A percentile compares a stretch with the other conserved stretches of the same genome.
Evolutionary conservation across 1,284 basidiomycete species (phyloP).

Genomic region (Sanguinoderma infundibulare): DNA sequence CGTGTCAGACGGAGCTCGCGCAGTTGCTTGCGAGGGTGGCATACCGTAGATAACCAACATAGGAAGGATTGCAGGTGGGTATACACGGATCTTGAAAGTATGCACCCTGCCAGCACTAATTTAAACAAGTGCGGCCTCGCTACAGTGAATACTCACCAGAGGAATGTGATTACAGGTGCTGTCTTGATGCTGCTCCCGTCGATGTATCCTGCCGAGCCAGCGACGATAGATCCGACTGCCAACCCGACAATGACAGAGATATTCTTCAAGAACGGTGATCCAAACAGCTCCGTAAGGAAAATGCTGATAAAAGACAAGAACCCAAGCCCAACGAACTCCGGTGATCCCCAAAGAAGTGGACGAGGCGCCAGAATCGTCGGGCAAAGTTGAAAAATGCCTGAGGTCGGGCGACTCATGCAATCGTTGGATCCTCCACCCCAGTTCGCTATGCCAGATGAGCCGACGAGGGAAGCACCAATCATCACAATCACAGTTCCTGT

Average conservation of each 20-base stretch:
- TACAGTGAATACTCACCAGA: conserved; percentile 51
- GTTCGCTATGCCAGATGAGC: conserved; percentile 74
- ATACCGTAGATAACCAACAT: conserved; percentile 76
- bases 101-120: conserved; percentile 59
- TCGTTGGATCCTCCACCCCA: conserved; percentile 86
- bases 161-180: conserved; percentile 79
- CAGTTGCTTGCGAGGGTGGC: background rate
- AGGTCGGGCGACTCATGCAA: conserved; percentile 61
- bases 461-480: conserved; percentile 80
- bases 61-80: conserved; percentile 83
- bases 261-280: conserved; percentile 84
- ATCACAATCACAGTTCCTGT: conserved; percentile 72
- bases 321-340: conserved; percentile 84
- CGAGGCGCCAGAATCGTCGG: conserved; percentile 69
- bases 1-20: background rate
- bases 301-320: conserved; percentile 84
- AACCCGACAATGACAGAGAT: conserved; percentile 77
- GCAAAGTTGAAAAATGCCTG: conserved; percentile 72
- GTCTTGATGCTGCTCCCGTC: conserved; percentile 62
- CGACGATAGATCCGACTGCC: conserved; percentile 78
- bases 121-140: background rate
- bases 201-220: conserved; percentile 78
- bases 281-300: conserved; percentile 78
- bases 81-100: conserved; percentile 79
- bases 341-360: conserved; percentile 72